Evolutionary conservation across 2,329 filamentous ascomycete genomes (phyloP).

Genomic region (Fusarium sp.): DNA sequence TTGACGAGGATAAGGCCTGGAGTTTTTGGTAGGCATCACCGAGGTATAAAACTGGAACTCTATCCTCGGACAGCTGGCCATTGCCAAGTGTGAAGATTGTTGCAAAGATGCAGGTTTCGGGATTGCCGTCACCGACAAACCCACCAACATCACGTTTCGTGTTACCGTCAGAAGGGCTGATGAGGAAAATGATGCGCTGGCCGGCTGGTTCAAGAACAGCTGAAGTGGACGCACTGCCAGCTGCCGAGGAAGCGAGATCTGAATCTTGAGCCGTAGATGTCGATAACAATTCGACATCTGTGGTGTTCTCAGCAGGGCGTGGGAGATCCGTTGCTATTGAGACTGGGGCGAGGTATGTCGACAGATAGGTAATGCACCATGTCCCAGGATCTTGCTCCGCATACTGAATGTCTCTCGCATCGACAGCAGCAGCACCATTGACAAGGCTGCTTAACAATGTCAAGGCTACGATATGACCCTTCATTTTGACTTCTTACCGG

Average conservation of each 20-base stretch:
- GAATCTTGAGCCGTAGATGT: not conserved
- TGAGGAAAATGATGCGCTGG: not conserved
- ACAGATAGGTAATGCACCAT: not conserved
- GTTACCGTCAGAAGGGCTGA: not conserved
- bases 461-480: not conserved
- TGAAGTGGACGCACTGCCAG: not conserved
- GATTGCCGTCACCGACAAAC: not conserved
- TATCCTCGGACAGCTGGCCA: not conserved
- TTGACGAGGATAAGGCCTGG: not conserved
- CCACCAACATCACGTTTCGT: slow-evolving; percentile 1
- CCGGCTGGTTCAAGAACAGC: not conserved
- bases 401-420: not conserved
- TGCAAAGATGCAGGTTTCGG: not conserved
- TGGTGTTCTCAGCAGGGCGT: not conserved
- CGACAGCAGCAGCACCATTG: not conserved
- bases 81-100: not conserved
- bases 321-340: not conserved
- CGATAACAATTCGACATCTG: not conserved
- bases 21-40: not conserved
- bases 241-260: not conserved
- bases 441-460: not conserved
- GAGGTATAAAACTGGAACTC: not conserved
- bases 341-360: not conserved
- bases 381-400: not conserved
- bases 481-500: not conserved